Conservation (phyloP, 2,329 filamentous ascomycete species). For the Diaporthe ilicicola region DNA sequence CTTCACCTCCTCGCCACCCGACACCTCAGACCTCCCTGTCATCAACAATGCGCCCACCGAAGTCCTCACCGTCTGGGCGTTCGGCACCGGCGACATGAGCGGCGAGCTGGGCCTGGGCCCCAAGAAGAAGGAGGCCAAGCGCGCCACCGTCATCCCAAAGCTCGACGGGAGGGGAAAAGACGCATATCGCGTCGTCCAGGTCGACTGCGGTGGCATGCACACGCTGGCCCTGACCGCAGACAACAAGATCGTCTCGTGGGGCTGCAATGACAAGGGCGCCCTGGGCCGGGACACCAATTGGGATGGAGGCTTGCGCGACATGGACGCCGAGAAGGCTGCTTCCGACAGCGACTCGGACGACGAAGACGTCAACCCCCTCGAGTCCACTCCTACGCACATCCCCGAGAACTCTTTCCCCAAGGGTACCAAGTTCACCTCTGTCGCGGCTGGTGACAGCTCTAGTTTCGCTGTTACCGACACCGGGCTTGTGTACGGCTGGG, state of each 20-base stretch:
- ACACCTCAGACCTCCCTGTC: slow-evolving; percentile 30
- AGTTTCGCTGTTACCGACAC: slow-evolving; percentile 70
- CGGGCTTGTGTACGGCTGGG: slow-evolving; percentile 72
- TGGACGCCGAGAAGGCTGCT: slow-evolving; percentile 53
- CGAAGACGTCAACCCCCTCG: slow-evolving; percentile 66
- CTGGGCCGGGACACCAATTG: slow-evolving; percentile 68
- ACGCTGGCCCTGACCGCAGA: slow-evolving; percentile 70
- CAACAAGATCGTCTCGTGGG: slow-evolving; percentile 74
- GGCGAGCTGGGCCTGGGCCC: slow-evolving; percentile 49
- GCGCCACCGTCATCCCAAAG: slow-evolving; percentile 35
- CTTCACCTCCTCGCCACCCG: slow-evolving; percentile 30
- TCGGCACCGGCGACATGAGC: slow-evolving; percentile 53
- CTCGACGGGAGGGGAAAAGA: slow-evolving; percentile 32
- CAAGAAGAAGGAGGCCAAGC: slow-evolving; percentile 34
- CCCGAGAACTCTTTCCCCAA: slow-evolving; percentile 60
- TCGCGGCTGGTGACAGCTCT: slow-evolving; percentile 67
- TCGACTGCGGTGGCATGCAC: slow-evolving; percentile 75
- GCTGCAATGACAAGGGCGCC: slow-evolving; percentile 74
- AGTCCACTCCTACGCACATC: slow-evolving; percentile 65
- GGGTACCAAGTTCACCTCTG: slow-evolving; percentile 63
- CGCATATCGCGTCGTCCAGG: slow-evolving; percentile 56
- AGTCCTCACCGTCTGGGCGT: slow-evolving; percentile 35
- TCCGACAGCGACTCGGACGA: slow-evolving; percentile 65
- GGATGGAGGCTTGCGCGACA: slow-evolving; percentile 60
- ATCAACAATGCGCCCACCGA: slow-evolving; percentile 33